These are phyloP conservation scores for Penicillium hesseltinei DNA, from an alignment of 2,329 filamentous ascomycete genomes.

Conservation along the genomic window DNA sequence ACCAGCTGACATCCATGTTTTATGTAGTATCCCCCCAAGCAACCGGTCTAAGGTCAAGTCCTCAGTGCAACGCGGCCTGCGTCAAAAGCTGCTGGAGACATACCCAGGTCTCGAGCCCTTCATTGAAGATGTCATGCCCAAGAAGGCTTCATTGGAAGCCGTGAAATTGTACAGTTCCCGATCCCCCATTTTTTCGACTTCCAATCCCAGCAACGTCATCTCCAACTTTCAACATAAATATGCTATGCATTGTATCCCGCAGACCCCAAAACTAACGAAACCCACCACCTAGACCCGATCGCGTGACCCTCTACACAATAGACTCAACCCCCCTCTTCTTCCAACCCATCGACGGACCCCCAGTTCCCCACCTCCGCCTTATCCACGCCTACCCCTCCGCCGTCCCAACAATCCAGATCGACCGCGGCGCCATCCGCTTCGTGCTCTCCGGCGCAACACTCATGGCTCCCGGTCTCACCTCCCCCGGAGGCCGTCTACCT, in stretches of 20 bases:
- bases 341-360: slow-evolving; percentile 73
- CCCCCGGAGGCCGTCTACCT: slow-evolving; percentile 75
- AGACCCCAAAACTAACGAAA: not conserved
- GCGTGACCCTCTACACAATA: slow-evolving; percentile 83
- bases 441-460: slow-evolving; percentile 89
- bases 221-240: not conserved
- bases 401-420: slow-evolving; percentile 83
- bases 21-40: slow-evolving; percentile 65
- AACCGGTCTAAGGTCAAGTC: slow-evolving; percentile 97
- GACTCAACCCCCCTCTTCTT: slow-evolving; percentile 80
- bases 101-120: slow-evolving; percentile 83
- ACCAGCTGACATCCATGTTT: slow-evolving; percentile 5
- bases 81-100: slow-evolving; percentile 74
- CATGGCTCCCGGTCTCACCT: slow-evolving; percentile 93
- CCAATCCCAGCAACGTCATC: not conserved
- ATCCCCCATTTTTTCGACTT: not conserved
- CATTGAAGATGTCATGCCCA: slow-evolving; percentile 93
- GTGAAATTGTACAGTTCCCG: slow-evolving; percentile 68
- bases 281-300: slow-evolving; percentile 63
- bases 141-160: slow-evolving; percentile 85
- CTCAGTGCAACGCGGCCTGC: slow-evolving; percentile 83
- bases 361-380: slow-evolving; percentile 84
- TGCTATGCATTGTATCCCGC: not conserved
- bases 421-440: slow-evolving; percentile 94
- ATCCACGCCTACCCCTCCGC: slow-evolving; percentile 85